Evolutionary conservation across 768 basidiomycete species (phyloP), one percentile per base, ranked within the genome.

Genomic region (Hygrocybe coccinea): DNA sequence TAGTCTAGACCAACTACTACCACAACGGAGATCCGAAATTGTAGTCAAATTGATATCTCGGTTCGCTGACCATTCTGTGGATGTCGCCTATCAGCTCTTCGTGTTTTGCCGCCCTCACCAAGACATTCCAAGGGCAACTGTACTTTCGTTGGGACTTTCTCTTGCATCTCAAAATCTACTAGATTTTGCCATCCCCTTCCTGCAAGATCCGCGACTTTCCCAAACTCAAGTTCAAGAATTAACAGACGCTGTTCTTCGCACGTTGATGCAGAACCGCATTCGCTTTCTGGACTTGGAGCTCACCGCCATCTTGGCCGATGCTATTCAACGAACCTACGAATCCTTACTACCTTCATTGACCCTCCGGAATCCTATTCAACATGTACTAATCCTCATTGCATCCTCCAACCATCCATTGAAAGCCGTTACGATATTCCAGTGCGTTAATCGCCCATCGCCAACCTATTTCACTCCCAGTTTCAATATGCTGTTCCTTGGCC

Each of bases 351-450:
- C 78, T 0, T 64, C 71, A 0, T 35, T 36, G 6, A 55, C 59
- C 7, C 56, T 65, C 57, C 78, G 77, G 52, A 75, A 76, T 59
- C 76, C 75, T n/a, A 63, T 84, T 34, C 75, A 79, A 10, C 77
- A 74, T 50, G 71, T 80, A 24, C 66, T 83, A 54, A 63, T 63
- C 25, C 64, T 76, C 53, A 61, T 79, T 68, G 64, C 76, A 15
- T 54, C 67, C 22, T 71, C 74, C 3, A 70, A 66, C 10, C 70
- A 76, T 43, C 67, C 76, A 8, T 58, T 62, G 0, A 62, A 67
- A 19, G 71, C 77, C 8, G 59, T 79, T 1, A 57, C 67, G 39
- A 59, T 82, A 22, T 66, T 83, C 39, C 66, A 75, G 56, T 65
- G 64, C 45, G 67, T 85, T 33, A 60, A 72, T 43, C 50, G 52